Evolutionary conservation across 768 basidiomycete species (phyloP).

Genomic region (Chiua virens): DNA sequence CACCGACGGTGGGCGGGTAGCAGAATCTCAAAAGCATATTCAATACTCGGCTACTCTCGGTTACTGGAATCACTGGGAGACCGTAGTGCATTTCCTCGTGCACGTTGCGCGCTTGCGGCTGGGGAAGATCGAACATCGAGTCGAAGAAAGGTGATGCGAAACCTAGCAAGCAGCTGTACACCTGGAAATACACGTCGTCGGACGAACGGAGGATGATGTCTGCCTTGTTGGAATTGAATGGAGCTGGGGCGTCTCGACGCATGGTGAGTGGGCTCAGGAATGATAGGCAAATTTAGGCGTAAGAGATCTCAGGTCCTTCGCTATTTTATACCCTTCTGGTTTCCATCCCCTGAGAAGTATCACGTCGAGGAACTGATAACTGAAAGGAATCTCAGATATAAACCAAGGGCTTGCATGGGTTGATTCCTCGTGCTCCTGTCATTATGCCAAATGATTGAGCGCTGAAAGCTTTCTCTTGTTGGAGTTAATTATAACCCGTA

Average conservation of each 20-base stretch:
- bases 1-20: slow-evolving; percentile 32
- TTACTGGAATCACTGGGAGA: slow-evolving; percentile 29
- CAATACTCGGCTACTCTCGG: slow-evolving; percentile 28
- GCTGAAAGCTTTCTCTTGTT: neutral
- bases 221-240: slow-evolving; percentile 48
- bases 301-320: neutral
- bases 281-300: neutral
- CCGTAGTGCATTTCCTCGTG: slow-evolving; percentile 13
- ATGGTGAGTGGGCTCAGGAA: slow-evolving; percentile 8
- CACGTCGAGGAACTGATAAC: too few species aligned
- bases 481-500: too few species aligned
- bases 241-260: slow-evolving; percentile 27
- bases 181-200: slow-evolving; percentile 34
- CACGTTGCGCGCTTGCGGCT: slow-evolving; percentile 2
- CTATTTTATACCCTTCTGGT: slow-evolving; percentile 11
- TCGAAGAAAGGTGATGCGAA: slow-evolving; percentile 32
- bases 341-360: neutral
- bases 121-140: slow-evolving; percentile 34
- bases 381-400: too few species aligned
- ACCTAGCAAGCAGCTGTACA: slow-evolving; percentile 26
- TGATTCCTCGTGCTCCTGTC: neutral
- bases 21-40: slow-evolving; percentile 35
- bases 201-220: slow-evolving; percentile 54
- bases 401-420: too few species aligned
- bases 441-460: neutral